A percentile compares a stretch with the other conserved stretches of the same genome.
phyloP scores from a whole-genome alignment of 305 asterid genomes.

The Nicotiana rustica region DNA sequence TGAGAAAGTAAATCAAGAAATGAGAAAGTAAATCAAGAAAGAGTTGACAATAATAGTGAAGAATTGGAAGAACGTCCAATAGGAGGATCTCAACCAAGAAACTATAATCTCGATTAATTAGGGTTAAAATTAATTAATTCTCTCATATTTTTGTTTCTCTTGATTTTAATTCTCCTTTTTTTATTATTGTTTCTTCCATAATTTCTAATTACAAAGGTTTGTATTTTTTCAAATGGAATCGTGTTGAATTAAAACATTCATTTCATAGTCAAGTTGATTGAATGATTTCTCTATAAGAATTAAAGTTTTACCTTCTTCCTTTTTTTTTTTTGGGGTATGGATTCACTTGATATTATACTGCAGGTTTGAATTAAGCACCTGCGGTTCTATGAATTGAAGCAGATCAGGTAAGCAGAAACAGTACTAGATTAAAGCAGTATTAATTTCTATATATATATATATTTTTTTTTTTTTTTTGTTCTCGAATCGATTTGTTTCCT shows the following conservation, averaged over 20 bases:
- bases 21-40: conserved; percentile 46
- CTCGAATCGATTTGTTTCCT: not conserved
- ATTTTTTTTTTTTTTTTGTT: not conserved
- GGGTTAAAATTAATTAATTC: not conserved
- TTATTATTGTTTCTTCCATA: not conserved
- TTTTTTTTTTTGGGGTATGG: not conserved
- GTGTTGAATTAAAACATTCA: not conserved
- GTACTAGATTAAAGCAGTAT: not conserved
- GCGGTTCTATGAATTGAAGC: not conserved
- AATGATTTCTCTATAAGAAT: not conserved
- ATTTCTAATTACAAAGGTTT: not conserved
- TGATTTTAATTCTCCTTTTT: not conserved
- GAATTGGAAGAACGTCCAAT: conserved; percentile 44
- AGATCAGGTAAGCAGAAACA: conserved; percentile 4
- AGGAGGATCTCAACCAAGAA: conserved; percentile 13
- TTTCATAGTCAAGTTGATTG: not conserved
- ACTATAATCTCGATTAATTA: conserved; percentile 7
- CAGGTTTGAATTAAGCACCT: not conserved
- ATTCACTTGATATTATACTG: not conserved
- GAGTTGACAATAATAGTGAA: conserved; percentile 38
- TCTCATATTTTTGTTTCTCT: not conserved
- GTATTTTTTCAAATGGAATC: not conserved
- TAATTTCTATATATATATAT: not conserved
- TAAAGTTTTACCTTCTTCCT: not conserved
- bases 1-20: conserved; percentile 44